phyloP scores from a whole-genome alignment of 768 basidiomycete genomes.

The Amanita thiersii region DNA sequence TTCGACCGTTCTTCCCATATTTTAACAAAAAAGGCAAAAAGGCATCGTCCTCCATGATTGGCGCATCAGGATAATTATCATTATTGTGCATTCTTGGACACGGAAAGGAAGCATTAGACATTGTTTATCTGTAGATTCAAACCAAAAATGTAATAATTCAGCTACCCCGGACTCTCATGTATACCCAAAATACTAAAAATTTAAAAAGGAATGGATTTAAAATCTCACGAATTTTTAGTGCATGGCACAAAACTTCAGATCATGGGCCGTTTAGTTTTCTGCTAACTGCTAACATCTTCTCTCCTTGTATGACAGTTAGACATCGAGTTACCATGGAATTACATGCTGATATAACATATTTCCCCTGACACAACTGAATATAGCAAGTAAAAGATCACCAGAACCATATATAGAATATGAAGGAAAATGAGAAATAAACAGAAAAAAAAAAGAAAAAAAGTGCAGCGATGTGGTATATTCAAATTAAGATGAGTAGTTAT shows the following conservation, averaged over 20 bases:
- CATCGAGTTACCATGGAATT: background rate
- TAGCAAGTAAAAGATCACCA: background rate
- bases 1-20: too few relatives aligned
- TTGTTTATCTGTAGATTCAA: too few relatives aligned
- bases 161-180: too few relatives aligned
- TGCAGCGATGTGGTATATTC: background rate
- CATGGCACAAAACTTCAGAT: too few relatives aligned
- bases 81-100: slow-evolving; percentile 12
- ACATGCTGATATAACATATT: slow-evolving; percentile 1
- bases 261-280: too few relatives aligned
- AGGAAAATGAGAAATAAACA: background rate
- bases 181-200: too few relatives aligned
- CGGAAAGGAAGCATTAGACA: slow-evolving; percentile 4
- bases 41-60: slow-evolving; percentile 6
- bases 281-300: too few relatives aligned
- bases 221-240: too few relatives aligned
- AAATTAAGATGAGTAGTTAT: background rate
- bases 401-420: slow-evolving; percentile 7
- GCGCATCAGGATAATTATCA: slow-evolving; percentile 9
- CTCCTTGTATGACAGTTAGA: too few relatives aligned
- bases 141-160: too few relatives aligned
- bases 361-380: background rate
- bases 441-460: slow-evolving; percentile 6
- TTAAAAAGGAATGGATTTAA: too few relatives aligned
- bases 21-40: too few relatives aligned